phyloP scores from a whole-genome alignment of 2,329 filamentous ascomycete genomes.

The Curvularia verruculosa region DNA sequence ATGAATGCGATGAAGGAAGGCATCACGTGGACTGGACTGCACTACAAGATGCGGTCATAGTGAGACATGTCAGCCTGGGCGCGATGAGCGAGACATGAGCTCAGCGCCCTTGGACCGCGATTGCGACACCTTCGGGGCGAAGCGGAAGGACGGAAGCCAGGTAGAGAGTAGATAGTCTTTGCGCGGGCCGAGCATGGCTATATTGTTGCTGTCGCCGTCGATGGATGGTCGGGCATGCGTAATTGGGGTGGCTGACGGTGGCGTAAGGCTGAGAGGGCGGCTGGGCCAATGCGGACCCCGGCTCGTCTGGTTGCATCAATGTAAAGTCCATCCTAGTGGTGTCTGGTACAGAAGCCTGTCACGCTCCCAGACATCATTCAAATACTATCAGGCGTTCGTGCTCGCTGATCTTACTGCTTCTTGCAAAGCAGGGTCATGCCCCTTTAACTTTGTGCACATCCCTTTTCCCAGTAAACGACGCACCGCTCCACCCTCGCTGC shows the following conservation, averaged over 20 bases:
- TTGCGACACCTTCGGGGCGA: too few relatives aligned
- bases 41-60: neutral
- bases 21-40: neutral
- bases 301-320: neutral
- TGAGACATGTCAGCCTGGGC: neutral
- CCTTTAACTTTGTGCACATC: neutral
- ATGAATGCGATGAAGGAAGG: neutral
- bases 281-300: constrained; percentile 9
- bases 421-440: neutral
- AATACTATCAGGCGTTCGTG: neutral
- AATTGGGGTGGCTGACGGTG: constrained; percentile 15
- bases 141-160: neutral
- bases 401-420: neutral
- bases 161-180: too few relatives aligned
- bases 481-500: neutral
- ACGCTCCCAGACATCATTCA: constrained; percentile 1
- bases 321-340: neutral
- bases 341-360: constrained; percentile 7
- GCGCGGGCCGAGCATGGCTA: neutral
- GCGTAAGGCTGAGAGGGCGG: constrained; percentile 15
- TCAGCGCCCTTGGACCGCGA: too few relatives aligned
- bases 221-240: neutral
- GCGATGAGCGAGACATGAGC: too few relatives aligned
- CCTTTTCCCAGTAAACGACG: neutral
- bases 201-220: too few relatives aligned